Conservation (phyloP, 345 rosid genomes). For the Odontarrhena argentea region DNA sequence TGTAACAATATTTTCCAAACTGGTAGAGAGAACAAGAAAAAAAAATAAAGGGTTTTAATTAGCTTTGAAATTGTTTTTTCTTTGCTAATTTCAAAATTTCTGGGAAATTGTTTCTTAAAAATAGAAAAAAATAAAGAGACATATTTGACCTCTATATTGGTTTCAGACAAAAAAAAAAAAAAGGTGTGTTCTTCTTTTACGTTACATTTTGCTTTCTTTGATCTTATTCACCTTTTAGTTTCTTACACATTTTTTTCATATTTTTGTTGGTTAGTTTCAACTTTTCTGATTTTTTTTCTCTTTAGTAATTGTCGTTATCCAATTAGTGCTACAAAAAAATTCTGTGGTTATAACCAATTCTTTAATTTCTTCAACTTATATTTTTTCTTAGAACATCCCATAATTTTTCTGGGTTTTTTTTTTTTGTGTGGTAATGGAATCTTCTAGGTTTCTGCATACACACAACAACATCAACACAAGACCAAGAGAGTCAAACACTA, state of each 20-base stretch:
- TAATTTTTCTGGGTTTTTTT: conserved; percentile 4
- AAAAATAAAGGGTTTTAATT: neutral
- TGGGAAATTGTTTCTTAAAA: conserved; percentile 34
- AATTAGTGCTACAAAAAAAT: conserved; percentile 21
- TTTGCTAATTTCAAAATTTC: neutral
- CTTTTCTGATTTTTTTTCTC: conserved; percentile 1
- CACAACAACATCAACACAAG: neutral
- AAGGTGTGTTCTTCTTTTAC: conserved; percentile 28
- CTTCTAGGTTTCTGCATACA: conserved; percentile 3
- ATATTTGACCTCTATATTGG: conserved; percentile 27
- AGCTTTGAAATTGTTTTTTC: neutral
- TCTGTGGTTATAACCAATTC: conserved; percentile 19
- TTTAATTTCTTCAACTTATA: neutral
- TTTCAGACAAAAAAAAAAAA: conserved; percentile 36
- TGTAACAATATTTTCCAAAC: conserved; percentile 1
- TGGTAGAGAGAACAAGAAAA: neutral
- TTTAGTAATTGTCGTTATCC: conserved; percentile 31
- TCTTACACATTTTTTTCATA: conserved; percentile 35
- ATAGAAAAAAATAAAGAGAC: conserved; percentile 1
- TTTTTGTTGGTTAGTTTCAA: conserved; percentile 8
- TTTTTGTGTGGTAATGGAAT: neutral
- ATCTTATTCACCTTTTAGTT: conserved; percentile 18
- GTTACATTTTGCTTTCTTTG: conserved; percentile 13
- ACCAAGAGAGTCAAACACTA: neutral
- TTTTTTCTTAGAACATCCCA: conserved; percentile 1